Conservation (phyloP, 495 filamentous ascomycete species). For the Lepidopterella palustris region DNA sequence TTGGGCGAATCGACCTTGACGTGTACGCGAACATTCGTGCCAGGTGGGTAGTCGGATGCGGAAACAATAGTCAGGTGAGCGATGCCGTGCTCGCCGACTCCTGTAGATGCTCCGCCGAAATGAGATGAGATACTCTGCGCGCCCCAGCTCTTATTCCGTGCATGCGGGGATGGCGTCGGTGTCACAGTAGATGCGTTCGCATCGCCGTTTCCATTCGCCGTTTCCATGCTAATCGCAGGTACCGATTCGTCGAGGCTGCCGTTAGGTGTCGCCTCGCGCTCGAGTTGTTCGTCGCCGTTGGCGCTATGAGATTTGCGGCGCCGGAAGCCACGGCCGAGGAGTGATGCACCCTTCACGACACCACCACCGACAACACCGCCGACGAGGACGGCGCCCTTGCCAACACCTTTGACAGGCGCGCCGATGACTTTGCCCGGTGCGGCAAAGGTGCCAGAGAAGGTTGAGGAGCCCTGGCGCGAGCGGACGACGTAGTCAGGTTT, state of each 20-base stretch:
- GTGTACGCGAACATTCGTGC: constrained; percentile 73
- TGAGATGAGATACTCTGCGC: constrained; percentile 48
- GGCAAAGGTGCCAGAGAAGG: constrained; percentile 88
- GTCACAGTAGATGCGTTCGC: too few relatives aligned
- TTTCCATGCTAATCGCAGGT: constrained; percentile 36
- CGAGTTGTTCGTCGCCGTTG: constrained; percentile 15
- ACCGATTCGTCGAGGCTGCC: constrained; percentile 14
- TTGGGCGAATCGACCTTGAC: constrained; percentile 61
- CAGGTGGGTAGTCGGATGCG: constrained; percentile 68
- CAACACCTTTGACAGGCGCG: constrained; percentile 85
- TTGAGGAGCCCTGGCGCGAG: constrained; percentile 81
- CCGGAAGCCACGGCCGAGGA: constrained; percentile 73
- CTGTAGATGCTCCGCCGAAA: constrained; percentile 42
- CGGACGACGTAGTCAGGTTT: constrained; percentile 86
- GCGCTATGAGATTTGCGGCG: constrained; percentile 57
- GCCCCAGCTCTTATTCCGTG: constrained; percentile 62
- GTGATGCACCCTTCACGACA: constrained; percentile 81
- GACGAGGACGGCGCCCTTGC: constrained; percentile 59
- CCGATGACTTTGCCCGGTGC: constrained; percentile 89
- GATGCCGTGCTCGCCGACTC: constrained; percentile 57
- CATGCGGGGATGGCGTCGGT: constrained; percentile 40
- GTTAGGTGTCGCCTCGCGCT: constrained; percentile 14
- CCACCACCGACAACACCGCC: constrained; percentile 53
- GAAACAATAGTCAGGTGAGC: constrained; percentile 76
- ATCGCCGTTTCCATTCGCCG: constrained; percentile 21